These are phyloP conservation scores for Davidsoniella virescens DNA, from an alignment of 2,329 filamentous ascomycete genomes.

Conservation along the genomic window DNA sequence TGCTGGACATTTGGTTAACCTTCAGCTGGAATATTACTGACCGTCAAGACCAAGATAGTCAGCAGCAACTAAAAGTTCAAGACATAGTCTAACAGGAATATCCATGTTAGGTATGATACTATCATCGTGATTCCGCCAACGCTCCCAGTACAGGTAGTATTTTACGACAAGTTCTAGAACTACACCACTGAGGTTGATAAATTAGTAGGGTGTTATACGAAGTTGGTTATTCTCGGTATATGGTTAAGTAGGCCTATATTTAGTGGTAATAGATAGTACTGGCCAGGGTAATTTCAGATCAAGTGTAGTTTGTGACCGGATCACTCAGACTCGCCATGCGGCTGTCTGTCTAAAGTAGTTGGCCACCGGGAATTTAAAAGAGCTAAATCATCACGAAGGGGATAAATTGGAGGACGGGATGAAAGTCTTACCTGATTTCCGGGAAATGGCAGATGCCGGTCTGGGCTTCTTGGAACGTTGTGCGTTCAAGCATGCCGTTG, in stretches of 20 bases:
- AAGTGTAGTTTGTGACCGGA: conserved; percentile 12
- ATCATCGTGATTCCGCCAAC: conserved; percentile 53
- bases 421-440: conserved; percentile 13
- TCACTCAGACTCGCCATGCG: conserved; percentile 12
- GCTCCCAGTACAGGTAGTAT: conserved; percentile 76
- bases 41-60: conserved; percentile 52
- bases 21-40: conserved; percentile 17
- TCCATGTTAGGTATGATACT: conserved; percentile 69
- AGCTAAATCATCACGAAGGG: not conserved
- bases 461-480: conserved; percentile 23
- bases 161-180: conserved; percentile 69
- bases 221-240: not conserved
- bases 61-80: conserved; percentile 62
- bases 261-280: not conserved
- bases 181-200: conserved; percentile 37
- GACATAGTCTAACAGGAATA: conserved; percentile 59
- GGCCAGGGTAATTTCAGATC: conserved; percentile 9
- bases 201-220: not conserved
- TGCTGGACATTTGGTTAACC: not conserved
- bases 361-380: not conserved
- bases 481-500: conserved; percentile 57
- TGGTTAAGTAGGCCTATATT: no score
- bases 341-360: conserved; percentile 9
- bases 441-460: conserved; percentile 14
- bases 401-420: not conserved